Percentiles rank a stretch among this genome's conserved stretches.
phyloP scores from a whole-genome alignment of 2,329 filamentous ascomycete species.

The Penicillium sp. region DNA sequence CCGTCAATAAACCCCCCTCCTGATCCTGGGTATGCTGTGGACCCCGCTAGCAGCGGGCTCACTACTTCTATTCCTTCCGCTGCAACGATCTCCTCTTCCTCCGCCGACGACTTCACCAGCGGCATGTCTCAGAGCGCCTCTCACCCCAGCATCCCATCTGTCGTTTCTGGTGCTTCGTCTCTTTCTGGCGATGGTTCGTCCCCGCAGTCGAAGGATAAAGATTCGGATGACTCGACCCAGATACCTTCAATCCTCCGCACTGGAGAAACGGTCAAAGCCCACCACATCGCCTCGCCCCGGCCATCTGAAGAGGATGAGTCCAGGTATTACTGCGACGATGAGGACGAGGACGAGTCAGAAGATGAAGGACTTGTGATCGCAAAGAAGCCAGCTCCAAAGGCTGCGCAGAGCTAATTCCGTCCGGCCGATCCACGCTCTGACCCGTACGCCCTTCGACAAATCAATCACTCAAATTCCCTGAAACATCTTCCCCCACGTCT shows the following conservation, averaged over 20 bases:
- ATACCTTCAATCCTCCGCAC: conserved; percentile 43
- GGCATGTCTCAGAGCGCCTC: conserved; percentile 50
- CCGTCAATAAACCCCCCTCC: conserved; percentile 14
- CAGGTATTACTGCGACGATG: conserved; percentile 43
- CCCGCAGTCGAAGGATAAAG: conserved; percentile 23
- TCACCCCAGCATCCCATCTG: conserved; percentile 48
- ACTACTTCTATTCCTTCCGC: conserved; percentile 44
- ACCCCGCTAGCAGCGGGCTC: conserved; percentile 25
- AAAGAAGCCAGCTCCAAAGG: conserved; percentile 25
- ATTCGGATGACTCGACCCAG: conserved; percentile 26
- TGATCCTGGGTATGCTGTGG: conserved; percentile 17
- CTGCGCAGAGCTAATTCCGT: conserved; percentile 8
- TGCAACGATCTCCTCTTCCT: conserved; percentile 47
- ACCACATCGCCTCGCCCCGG: conserved; percentile 18
- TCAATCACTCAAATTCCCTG: too few relatives aligned
- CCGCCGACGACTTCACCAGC: conserved; percentile 46
- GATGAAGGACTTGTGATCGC: conserved; percentile 45
- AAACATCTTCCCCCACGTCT: background rate
- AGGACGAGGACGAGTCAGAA: conserved; percentile 44
- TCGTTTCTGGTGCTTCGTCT: conserved; percentile 47
- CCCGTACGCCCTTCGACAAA: too few relatives aligned
- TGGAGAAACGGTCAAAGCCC: conserved; percentile 42
- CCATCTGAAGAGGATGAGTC: conserved; percentile 38
- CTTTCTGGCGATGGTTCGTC: conserved; percentile 41
- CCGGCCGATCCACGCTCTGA: too few relatives aligned